A percentile compares a stretch with the other conserved stretches of the same genome.
Evolutionary conservation across 345 rosid species (phyloP).

Genomic region (Eucalyptus marginata): DNA sequence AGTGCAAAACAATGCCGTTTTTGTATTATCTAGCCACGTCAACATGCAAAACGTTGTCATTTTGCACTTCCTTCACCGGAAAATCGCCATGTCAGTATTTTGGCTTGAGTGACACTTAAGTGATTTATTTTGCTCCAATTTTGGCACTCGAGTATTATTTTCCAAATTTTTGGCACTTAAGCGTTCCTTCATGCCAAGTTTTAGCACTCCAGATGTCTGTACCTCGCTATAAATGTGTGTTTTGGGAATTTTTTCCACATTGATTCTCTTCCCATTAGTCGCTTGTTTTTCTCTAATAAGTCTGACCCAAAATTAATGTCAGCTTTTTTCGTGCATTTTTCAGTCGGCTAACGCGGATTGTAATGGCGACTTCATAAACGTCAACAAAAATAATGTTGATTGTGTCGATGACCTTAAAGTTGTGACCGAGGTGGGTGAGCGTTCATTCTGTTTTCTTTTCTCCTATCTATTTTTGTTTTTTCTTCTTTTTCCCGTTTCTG

Average conservation of each 20-base stretch:
- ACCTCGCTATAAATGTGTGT: background rate
- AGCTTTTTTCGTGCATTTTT: background rate
- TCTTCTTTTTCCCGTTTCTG: background rate
- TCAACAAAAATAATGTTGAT: background rate
- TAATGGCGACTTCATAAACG: background rate
- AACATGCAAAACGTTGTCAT: too few relatives aligned
- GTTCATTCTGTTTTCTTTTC: background rate
- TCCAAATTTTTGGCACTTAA: too few relatives aligned
- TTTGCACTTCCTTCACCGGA: too few relatives aligned
- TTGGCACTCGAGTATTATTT: too few relatives aligned
- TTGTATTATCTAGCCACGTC: too few relatives aligned
- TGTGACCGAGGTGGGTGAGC: background rate
- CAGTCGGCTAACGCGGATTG: conserved; percentile 1
- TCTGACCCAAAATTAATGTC: background rate
- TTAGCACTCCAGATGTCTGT: too few relatives aligned
- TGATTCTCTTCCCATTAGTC: background rate
- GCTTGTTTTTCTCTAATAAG: background rate
- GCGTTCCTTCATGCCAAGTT: too few relatives aligned
- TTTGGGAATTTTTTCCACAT: background rate
- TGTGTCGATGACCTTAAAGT: background rate
- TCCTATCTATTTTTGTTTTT: background rate
- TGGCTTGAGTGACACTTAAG: too few relatives aligned
- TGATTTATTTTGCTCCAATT: too few relatives aligned
- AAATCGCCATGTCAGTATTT: too few relatives aligned
- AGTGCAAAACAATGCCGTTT: too few relatives aligned